phyloP scores from a whole-genome alignment of 1,284 basidiomycete genomes.

The Coniferiporia sulphurascens region DNA sequence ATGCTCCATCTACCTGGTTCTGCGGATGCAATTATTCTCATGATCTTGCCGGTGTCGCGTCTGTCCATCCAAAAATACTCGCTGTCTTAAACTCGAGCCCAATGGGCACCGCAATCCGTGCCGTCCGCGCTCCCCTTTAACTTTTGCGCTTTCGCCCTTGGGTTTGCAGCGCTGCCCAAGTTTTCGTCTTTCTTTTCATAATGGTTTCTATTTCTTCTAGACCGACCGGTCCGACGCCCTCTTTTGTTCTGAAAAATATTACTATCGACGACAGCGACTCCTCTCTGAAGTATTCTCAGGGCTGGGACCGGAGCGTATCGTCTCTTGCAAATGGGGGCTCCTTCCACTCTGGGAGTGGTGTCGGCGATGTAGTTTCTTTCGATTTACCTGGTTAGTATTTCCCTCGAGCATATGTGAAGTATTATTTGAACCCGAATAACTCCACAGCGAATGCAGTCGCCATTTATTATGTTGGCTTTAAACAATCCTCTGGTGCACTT shows the following conservation, averaged over 20 bases:
- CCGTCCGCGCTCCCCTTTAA: slow-evolving; percentile 6
- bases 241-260: slow-evolving; percentile 14
- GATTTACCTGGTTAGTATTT: slow-evolving; percentile 11
- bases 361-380: slow-evolving; percentile 11
- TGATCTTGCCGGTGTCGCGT: not conserved
- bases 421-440: not conserved
- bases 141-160: slow-evolving; percentile 13
- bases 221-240: not conserved
- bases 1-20: no score
- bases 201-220: slow-evolving; percentile 11
- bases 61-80: slow-evolving; percentile 2
- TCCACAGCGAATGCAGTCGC: slow-evolving; percentile 14
- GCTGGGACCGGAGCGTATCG: slow-evolving; percentile 14
- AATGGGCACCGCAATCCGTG: slow-evolving; percentile 2
- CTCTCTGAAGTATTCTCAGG: slow-evolving; percentile 18
- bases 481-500: slow-evolving; percentile 13
- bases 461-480: slow-evolving; percentile 14
- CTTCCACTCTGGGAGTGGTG: not conserved
- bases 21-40: no score
- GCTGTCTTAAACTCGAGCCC: slow-evolving; percentile 6
- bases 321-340: slow-evolving; percentile 13
- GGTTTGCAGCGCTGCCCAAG: slow-evolving; percentile 17
- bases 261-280: slow-evolving; percentile 18
- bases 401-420: not conserved
- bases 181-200: slow-evolving; percentile 9